These are phyloP conservation scores for Emmonsia crescens DNA, from an alignment of 2,329 filamentous ascomycete genomes.

Conservation along the genomic window DNA sequence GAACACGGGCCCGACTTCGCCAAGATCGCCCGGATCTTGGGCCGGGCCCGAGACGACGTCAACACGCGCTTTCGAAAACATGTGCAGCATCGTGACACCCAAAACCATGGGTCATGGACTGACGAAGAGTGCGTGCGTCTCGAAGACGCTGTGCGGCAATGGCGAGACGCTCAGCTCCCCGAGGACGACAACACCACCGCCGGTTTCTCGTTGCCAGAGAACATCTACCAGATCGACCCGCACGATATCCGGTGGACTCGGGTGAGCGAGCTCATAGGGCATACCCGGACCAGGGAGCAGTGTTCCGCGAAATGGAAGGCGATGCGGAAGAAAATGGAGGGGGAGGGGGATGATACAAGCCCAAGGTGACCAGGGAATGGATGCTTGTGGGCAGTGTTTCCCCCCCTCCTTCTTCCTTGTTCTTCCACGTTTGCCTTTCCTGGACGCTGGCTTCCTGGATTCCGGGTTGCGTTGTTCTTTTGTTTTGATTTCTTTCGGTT, in stretches of 20 bases:
- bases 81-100: slow-evolving; percentile 27
- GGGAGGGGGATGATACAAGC: not conserved
- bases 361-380: not conserved
- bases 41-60: slow-evolving; percentile 32
- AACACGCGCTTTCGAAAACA: slow-evolving; percentile 35
- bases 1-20: slow-evolving; percentile 27
- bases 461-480: not conserved
- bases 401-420: not conserved
- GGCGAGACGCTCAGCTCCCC: slow-evolving; percentile 13
- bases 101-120: slow-evolving; percentile 28
- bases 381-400: not conserved
- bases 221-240: slow-evolving; percentile 19
- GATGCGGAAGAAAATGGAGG: slow-evolving; percentile 8
- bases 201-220: slow-evolving; percentile 10
- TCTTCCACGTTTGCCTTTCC: not conserved
- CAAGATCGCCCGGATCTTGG: slow-evolving; percentile 27
- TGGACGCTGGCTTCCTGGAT: not conserved
- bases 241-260: slow-evolving; percentile 10
- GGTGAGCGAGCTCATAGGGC: slow-evolving; percentile 16
- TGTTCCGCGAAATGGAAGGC: slow-evolving; percentile 17
- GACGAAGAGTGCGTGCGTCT: slow-evolving; percentile 23
- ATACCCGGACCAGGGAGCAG: slow-evolving; percentile 14
- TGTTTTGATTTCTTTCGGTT: not conserved
- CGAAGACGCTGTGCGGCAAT: slow-evolving; percentile 18
- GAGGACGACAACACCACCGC: slow-evolving; percentile 19